phyloP scores from a whole-genome alignment of 495 filamentous ascomycete genomes.

The Trichoderma orchidacearum region DNA sequence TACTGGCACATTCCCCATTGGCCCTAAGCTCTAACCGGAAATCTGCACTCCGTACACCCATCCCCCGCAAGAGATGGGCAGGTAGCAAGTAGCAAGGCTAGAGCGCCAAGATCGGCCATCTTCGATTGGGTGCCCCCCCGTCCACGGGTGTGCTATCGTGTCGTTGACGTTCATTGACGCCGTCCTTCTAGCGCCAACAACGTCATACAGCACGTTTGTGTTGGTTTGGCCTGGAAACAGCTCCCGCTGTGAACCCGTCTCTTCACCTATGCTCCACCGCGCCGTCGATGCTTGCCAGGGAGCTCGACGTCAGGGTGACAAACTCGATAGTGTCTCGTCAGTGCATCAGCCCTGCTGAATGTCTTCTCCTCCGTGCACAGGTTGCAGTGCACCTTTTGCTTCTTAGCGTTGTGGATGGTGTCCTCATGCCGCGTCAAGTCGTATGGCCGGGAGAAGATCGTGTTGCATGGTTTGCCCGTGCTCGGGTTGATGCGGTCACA shows the following conservation, averaged over 20 bases:
- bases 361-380: constrained; percentile 96
- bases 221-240: background rate
- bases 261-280: constrained; percentile 9
- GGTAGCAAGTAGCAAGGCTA: no score
- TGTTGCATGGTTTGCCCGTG: constrained; percentile 93
- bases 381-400: constrained; percentile 91
- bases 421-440: constrained; percentile 95
- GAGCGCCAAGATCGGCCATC: background rate
- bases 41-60: background rate
- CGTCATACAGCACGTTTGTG: background rate
- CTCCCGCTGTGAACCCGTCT: background rate
- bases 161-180: background rate
- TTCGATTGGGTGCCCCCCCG: background rate
- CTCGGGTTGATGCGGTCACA: constrained; percentile 90
- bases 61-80: background rate
- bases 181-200: background rate
- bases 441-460: constrained; percentile 92
- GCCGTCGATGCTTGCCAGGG: constrained; percentile 47
- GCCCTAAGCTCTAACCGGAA: background rate
- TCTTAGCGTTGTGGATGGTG: constrained; percentile 88
- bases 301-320: constrained; percentile 79
- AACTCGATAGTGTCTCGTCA: constrained; percentile 85
- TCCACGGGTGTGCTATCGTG: background rate
- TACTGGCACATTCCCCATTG: background rate
- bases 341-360: constrained; percentile 81